A percentile compares a stretch with the other conserved stretches of the same genome.
Evolutionary conservation across 78 protist genomes (phyloP).

Genomic region (Dictyostelium capitatum): DNA sequence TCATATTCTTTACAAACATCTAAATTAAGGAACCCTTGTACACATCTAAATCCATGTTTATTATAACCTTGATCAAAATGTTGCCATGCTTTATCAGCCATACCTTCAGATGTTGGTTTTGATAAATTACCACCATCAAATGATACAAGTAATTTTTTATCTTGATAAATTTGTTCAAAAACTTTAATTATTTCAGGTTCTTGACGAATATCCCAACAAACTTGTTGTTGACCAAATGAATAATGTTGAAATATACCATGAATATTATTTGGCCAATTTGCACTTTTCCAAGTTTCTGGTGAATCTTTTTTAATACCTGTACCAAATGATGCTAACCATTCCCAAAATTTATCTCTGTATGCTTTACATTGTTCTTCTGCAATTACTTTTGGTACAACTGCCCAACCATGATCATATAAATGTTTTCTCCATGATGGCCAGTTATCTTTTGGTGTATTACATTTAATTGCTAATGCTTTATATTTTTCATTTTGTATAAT

Average conservation of each 20-base stretch:
- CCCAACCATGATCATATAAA: constrained; percentile 66
- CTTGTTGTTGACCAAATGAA: constrained; percentile 44
- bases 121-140: constrained; percentile 76
- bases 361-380: constrained; percentile 9
- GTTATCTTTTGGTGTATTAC: constrained; percentile 37
- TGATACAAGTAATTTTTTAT: constrained; percentile 20
- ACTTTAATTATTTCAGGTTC: constrained; percentile 42
- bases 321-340: constrained; percentile 28
- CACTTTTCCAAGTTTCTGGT: constrained; percentile 21
- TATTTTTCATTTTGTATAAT: neutral
- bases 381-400: constrained; percentile 32
- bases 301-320: constrained; percentile 17
- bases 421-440: constrained; percentile 75
- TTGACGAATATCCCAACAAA: constrained; percentile 57
- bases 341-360: constrained; percentile 40
- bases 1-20: constrained; percentile 22
- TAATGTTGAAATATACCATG: constrained; percentile 60
- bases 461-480: neutral
- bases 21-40: constrained; percentile 55
- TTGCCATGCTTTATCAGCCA: neutral
- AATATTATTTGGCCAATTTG: constrained; percentile 7
- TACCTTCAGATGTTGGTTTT: neutral
- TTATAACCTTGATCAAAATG: constrained; percentile 60
- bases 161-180: constrained; percentile 29
- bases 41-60: neutral